Percentiles rank a stretch among this genome's conserved stretches.
These are phyloP conservation scores for Lentinula boryana DNA, from an alignment of 768 basidiomycete species.

Conservation along the genomic window DNA sequence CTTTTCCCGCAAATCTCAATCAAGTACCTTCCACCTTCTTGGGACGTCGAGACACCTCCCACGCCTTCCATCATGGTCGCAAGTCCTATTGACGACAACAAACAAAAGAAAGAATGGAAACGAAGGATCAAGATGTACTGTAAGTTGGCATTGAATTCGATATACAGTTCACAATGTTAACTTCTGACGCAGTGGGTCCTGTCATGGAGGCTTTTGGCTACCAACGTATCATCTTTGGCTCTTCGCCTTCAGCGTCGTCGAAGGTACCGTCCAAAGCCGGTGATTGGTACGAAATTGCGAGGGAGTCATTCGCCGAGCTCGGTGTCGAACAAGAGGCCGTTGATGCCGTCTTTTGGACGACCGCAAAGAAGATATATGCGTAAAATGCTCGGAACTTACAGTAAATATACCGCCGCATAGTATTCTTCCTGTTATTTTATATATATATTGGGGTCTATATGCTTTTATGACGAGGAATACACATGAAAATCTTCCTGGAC, in stretches of 20 bases:
- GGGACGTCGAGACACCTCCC: constrained; percentile 51
- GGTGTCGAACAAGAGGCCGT: constrained; percentile 73
- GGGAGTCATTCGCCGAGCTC: constrained; percentile 74
- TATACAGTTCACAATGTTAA: not conserved
- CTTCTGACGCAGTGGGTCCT: constrained; percentile 53
- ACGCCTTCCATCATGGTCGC: constrained; percentile 41
- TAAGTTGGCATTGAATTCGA: constrained; percentile 32
- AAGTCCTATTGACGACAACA: constrained; percentile 32
- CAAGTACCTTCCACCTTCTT: constrained; percentile 73
- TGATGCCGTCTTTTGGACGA: constrained; percentile 63
- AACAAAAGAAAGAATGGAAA: constrained; percentile 61
- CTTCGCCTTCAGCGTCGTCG: constrained; percentile 55
- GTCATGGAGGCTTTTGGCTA: constrained; percentile 84
- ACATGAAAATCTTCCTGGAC: too few relatives aligned
- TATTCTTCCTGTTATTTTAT: too few relatives aligned
- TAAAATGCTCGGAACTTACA: not conserved
- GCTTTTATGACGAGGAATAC: too few relatives aligned
- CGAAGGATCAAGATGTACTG: constrained; percentile 81
- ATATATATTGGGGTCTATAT: too few relatives aligned
- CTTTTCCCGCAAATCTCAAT: constrained; percentile 66
- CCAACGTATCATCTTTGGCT: constrained; percentile 78
- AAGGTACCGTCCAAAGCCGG: constrained; percentile 43
- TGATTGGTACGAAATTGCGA: constrained; percentile 79
- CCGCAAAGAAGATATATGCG: constrained; percentile 43
- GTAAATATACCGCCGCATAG: too few relatives aligned